Base-by-base conservation (phyloP, 2,329 filamentous ascomycete genomes). In the Colletotrichum scovillei region DNA sequence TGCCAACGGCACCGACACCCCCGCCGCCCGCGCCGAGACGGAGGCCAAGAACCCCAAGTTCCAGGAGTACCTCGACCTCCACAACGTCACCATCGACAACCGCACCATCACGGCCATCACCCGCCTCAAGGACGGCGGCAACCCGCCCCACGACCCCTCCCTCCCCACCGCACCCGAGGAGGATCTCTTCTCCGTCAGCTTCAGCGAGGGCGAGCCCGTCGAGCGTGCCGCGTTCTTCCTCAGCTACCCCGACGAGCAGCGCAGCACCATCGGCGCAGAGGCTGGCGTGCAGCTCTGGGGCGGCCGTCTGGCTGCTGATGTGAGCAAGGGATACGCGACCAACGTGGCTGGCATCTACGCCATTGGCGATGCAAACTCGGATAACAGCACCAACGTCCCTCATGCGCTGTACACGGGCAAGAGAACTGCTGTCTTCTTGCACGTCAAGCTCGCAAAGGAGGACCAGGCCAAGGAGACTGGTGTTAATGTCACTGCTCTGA, bases 361-460 rank as follows among this genome's bases (percentile, higher is more conserved):
- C 5, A 79, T 92, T 24, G 90, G 90, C 0, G 90, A 92, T 74
- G 87, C 86, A 14, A 92, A 92, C 79, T 86, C 85, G 38, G 89
- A 91, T 66, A 87, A 87, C n/a, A 82, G 84, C 9, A 91, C 89
- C 3, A 92, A 92, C 74, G 86, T 92, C 0, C 89, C 89, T 0
- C 90, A 91, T 74, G 90, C 90, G 0, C 85, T 92, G 76, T 92
- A 84, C 77, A 88, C 82, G 14, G 90, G 89, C 3, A 92, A 92
- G 84, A 80, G 85, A 35, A 83, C 89, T 0, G 89, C 88, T 5
- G 89, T 92, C 1, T 89, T 81, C 62, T 72, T 90, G 5, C 90
- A 92, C 75, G 86, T 87, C 14, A 80, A 83, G 76, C 78, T 88
- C 19, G 85, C 83, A 59, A 80, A 81, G 0, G 85, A 87, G 69